Evolutionary conservation across 257 asterid genomes (phyloP).

Genomic region (Solanum dulcamara): DNA sequence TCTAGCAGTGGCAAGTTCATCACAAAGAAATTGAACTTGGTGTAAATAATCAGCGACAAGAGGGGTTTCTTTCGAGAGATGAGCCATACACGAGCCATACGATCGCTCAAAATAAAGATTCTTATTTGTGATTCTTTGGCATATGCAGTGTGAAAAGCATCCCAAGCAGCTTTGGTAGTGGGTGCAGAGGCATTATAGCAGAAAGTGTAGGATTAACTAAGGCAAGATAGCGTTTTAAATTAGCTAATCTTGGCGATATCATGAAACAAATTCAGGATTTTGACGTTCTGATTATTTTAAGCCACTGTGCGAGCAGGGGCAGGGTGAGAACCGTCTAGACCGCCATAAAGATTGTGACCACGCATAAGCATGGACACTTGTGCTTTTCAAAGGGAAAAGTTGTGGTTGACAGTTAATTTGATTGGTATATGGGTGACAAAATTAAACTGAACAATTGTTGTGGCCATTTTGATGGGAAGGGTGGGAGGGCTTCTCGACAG

Average conservation of each 20-base stretch:
- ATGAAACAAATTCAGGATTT: neutral
- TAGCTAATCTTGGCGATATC: neutral
- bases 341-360: neutral
- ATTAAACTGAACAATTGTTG: neutral
- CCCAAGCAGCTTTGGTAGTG: neutral
- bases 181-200: neutral
- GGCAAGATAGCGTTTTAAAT: neutral
- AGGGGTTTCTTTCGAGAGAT: neutral
- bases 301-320: neutral
- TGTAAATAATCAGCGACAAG: neutral
- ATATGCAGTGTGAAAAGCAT: neutral
- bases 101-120: neutral
- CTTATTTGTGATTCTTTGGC: neutral
- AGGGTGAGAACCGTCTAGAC: neutral
- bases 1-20: neutral
- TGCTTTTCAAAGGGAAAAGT: neutral
- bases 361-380: neutral
- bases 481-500: neutral
- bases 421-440: neutral
- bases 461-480: neutral
- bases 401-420: neutral
- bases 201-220: neutral
- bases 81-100: rapidly evolving
- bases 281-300: neutral
- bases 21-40: neutral